Base-by-base conservation (phyloP, 495 filamentous ascomycete species). In the Aspergillus nanangensis region DNA sequence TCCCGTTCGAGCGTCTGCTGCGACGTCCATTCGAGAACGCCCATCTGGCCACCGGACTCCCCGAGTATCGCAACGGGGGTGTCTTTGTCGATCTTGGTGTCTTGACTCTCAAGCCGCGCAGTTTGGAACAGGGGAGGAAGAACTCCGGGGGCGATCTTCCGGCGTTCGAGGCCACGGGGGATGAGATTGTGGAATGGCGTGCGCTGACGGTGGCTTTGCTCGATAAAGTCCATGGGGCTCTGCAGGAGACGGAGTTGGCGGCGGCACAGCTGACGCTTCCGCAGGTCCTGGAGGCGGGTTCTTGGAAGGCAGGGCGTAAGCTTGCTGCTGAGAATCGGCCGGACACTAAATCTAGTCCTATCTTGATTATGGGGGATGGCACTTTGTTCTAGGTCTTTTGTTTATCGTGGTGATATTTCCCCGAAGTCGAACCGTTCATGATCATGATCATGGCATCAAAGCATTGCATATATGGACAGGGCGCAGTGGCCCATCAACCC, bases 61-160 rank as follows among this genome's bases (percentile, higher is more conserved):
- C 90, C 0, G 90, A 95, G 58, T 94, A 94, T 54, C 75, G 90
- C 19, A 95, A 95, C 54, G 90, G 90, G 19, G 90, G 90, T 2
- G 61, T 95, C 0, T 81, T 95, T 22, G 80, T 94, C 42, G 90
- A 95, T 48, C 76, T 86, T 1, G 90, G 88, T 1, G 81, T 95
- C 10, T 63, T 95, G 22, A 83, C 77, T 0, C 70, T 95, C n/a
- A 92, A 90, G 59, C 59, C 68, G 0, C 65, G 71, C 7, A 84
- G 88, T 27, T 57, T 73, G 59, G 71, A 84, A 53, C 74, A 83
- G 11, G 65, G 65, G 0, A 38, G 54, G 3, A 80, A 41, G 2
- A 40, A 32, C 15, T 62, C 63, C 3, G 55, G 78, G 46, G 77
- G 86, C 50, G 78, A 85, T 10, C 82, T 90, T 11, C 89, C 89